Evolutionary conservation across 345 rosid species (phyloP).

Genomic region (Anastatica hierochuntica): DNA sequence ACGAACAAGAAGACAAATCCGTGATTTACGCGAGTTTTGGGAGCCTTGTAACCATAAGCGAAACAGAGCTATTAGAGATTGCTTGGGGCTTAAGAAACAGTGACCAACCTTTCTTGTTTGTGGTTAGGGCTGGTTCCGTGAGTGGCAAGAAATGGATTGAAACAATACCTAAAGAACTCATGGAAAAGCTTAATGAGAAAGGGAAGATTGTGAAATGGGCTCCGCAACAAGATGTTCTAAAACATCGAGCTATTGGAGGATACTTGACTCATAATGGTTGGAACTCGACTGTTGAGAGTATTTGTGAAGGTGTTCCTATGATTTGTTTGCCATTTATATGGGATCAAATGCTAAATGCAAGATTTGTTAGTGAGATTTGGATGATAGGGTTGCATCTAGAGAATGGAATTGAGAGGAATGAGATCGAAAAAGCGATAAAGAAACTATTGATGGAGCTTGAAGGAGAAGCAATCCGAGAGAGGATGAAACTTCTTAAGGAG

Average conservation of each 20-base stretch:
- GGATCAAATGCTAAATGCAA: conserved; percentile 24
- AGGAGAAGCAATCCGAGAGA: conserved; percentile 15
- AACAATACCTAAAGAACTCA: conserved; percentile 3
- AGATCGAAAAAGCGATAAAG: conserved; percentile 19
- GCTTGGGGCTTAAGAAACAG: conserved; percentile 41
- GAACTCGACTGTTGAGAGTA: conserved; percentile 29
- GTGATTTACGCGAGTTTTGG: conserved; percentile 50
- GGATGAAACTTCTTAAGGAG: conserved; percentile 12
- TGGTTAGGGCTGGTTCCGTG: conserved; percentile 22
- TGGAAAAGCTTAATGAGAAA: conserved; percentile 20
- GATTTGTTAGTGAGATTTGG: conserved; percentile 25
- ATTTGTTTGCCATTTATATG: conserved; percentile 19
- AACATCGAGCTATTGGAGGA: conserved; percentile 17
- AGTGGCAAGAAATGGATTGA: neutral
- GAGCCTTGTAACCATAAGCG: conserved; percentile 26
- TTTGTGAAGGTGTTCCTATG: conserved; percentile 26
- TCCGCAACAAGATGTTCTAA: conserved; percentile 24
- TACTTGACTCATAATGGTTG: conserved; percentile 24
- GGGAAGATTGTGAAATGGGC: conserved; percentile 33
- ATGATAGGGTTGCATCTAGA: conserved; percentile 14
- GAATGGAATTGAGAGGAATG: conserved; percentile 6
- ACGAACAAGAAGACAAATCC: conserved; percentile 29
- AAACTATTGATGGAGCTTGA: conserved; percentile 9
- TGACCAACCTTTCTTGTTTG: conserved; percentile 42
- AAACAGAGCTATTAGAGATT: conserved; percentile 33